Percentiles rank a stretch among this genome's conserved stretches.
Evolutionary conservation across 441 rosid species (phyloP).

Genomic region (Jatropha multifida): DNA sequence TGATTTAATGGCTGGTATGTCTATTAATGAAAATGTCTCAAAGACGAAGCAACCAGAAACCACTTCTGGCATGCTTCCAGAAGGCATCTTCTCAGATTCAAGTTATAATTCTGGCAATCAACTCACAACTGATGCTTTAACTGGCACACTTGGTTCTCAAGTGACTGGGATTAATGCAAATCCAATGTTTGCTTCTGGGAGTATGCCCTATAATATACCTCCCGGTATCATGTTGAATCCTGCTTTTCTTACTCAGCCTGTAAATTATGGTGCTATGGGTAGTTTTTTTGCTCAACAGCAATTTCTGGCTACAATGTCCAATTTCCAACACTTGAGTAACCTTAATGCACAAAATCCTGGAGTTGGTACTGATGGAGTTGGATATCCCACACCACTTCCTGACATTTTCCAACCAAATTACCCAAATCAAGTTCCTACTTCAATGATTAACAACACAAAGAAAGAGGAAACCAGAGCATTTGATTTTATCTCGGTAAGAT

Average conservation of each 20-base stretch:
- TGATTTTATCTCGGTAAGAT: conserved; percentile 94
- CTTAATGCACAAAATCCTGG: conserved; percentile 51
- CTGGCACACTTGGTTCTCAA: conserved; percentile 57
- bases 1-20: conserved; percentile 74
- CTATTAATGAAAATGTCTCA: conserved; percentile 48
- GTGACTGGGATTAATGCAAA: conserved; percentile 44
- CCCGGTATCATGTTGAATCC: conserved; percentile 68
- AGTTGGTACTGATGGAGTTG: conserved; percentile 38
- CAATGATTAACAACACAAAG: conserved; percentile 59
- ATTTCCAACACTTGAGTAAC: conserved; percentile 66
- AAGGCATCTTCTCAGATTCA: conserved; percentile 44
- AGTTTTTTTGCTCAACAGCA: conserved; percentile 80
- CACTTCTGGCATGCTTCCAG: conserved; percentile 40
- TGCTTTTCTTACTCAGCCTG: conserved; percentile 61
- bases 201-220: conserved; percentile 55
- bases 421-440: conserved; percentile 54
- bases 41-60: conserved; percentile 42
- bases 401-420: conserved; percentile 82
- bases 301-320: conserved; percentile 71
- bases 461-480: conserved; percentile 93
- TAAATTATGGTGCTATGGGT: conserved; percentile 76
- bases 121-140: conserved; percentile 44
- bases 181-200: conserved; percentile 47
- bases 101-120: conserved; percentile 39
- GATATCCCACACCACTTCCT: conserved; percentile 58